A percentile compares a stretch with the other conserved stretches of the same genome.
Evolutionary conservation across 1,284 basidiomycete species (phyloP).

Genomic region (Papiliotrema flavescens): DNA sequence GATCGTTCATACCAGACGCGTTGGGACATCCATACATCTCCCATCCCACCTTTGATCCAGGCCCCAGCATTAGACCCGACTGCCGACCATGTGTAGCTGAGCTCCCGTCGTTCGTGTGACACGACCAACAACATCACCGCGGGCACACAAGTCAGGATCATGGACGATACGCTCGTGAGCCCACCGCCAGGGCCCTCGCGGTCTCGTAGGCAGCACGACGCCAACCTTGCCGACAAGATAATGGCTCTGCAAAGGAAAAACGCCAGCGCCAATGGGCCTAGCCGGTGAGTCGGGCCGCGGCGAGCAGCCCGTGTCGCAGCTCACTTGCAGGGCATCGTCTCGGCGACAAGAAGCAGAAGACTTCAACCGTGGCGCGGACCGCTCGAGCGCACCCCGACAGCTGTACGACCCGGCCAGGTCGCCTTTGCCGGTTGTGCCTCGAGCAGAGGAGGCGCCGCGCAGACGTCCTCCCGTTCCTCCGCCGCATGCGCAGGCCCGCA

Average conservation of each 20-base stretch:
- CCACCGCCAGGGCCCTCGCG: background rate
- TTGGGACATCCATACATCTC: no score
- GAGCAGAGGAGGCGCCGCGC: conserved; percentile 3
- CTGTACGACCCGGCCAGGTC: conserved; percentile 24
- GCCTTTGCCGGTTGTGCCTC: background rate
- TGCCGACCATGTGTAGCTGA: background rate
- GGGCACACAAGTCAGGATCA: background rate
- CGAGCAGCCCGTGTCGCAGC: background rate
- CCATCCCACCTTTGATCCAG: background rate
- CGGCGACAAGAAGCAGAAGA: conserved; percentile 5
- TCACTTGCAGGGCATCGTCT: background rate
- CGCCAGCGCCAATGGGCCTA: conserved; percentile 12
- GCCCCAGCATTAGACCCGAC: background rate
- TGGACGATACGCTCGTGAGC: background rate
- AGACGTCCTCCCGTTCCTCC: background rate
- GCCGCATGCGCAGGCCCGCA: conserved; percentile 1
- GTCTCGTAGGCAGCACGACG: background rate
- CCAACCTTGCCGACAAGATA: conserved; percentile 21
- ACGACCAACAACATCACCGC: background rate
- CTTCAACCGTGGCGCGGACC: conserved; percentile 11
- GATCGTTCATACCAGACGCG: no score
- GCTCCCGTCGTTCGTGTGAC: background rate
- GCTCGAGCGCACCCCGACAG: conserved; percentile 5
- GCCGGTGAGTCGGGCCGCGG: conserved; percentile 6
- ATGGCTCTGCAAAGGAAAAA: conserved; percentile 33